phyloP scores from a whole-genome alignment of 345 rosid genomes.

The Citropsis articulata region DNA sequence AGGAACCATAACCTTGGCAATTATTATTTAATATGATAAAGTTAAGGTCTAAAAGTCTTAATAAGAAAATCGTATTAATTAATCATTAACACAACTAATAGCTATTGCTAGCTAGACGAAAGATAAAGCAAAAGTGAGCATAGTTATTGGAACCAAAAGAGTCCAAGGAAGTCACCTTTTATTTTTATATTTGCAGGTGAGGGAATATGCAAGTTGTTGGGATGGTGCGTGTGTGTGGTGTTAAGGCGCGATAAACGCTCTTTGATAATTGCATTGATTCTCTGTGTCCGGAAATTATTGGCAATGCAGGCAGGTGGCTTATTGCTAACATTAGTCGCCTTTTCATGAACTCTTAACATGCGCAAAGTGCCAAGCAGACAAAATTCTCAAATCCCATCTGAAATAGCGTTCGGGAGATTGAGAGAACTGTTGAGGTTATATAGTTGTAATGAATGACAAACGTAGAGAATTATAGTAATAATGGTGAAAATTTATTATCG shows the following conservation, averaged over 20 bases:
- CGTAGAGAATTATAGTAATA: too few relatives aligned
- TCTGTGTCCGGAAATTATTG: constrained; percentile 4
- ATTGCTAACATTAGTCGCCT: neutral
- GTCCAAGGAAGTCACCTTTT: constrained; percentile 19
- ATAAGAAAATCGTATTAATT: constrained; percentile 5
- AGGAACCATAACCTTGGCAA: constrained; percentile 8
- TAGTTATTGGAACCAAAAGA: constrained; percentile 25
- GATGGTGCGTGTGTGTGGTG: neutral
- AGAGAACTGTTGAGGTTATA: too few relatives aligned
- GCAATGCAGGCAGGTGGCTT: constrained; percentile 7
- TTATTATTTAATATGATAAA: constrained; percentile 2
- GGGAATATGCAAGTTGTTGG: constrained; percentile 14
- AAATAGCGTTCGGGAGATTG: too few relatives aligned
- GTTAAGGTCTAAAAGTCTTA: constrained; percentile 13
- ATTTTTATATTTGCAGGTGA: constrained; percentile 4
- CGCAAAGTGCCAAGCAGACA: neutral
- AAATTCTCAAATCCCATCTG: neutral
- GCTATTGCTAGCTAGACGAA: constrained; percentile 3
- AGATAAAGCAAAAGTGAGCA: constrained; percentile 26
- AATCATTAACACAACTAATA: constrained; percentile 7
- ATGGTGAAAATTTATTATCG: too few relatives aligned
- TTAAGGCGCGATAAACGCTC: constrained; percentile 19
- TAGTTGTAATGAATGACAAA: too few relatives aligned
- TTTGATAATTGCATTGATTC: constrained; percentile 20
- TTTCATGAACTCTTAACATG: constrained; percentile 4